Percentiles rank a stretch among this genome's conserved stretches.
Conservation (phyloP, 805 yeast genomes). For the Limtongozyma cylindracea region DNA sequence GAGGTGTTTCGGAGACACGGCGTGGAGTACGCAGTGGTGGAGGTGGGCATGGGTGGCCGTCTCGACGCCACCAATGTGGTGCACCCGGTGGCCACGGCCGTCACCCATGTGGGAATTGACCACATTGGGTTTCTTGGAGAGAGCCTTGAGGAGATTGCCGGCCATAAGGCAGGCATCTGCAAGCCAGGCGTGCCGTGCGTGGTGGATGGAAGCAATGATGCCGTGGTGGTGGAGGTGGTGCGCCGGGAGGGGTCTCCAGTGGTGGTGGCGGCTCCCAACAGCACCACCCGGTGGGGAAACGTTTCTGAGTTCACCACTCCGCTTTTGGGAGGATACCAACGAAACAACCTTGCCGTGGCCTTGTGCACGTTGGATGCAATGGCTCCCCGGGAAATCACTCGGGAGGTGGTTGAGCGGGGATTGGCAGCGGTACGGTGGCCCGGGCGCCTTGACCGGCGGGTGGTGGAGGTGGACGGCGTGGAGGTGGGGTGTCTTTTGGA, state of each 20-base stretch:
- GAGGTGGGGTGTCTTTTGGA: constrained; percentile 41
- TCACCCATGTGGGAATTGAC: constrained; percentile 71
- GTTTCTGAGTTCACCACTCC: constrained; percentile 17
- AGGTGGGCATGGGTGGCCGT: constrained; percentile 86
- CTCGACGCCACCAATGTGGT: constrained; percentile 74
- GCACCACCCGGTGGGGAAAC: constrained; percentile 3
- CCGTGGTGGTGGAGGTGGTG: constrained; percentile 22
- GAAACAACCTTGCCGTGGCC: constrained; percentile 44
- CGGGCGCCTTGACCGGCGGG: constrained; percentile 44
- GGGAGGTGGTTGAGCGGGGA: constrained; percentile 19
- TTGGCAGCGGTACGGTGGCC: constrained; percentile 48
- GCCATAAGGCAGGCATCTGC: constrained; percentile 72
- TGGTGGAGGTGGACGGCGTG: constrained; percentile 4
- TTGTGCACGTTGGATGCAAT: constrained; percentile 21
- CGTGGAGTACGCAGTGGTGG: constrained; percentile 63
- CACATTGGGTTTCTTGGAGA: constrained; percentile 60
- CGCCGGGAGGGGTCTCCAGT: constrained; percentile 8
- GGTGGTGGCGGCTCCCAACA: constrained; percentile 5
- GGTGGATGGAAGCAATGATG: constrained; percentile 42
- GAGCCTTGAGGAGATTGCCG: constrained; percentile 38
- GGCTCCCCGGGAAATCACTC: constrained; percentile 2
- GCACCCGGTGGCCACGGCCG: constrained; percentile 29
- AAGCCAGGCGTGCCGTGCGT: constrained; percentile 35
- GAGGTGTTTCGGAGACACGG: constrained; percentile 33
- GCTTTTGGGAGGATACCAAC: constrained; percentile 50